A percentile compares a stretch with the other conserved stretches of the same genome.
Evolutionary conservation across 2,329 filamentous ascomycete genomes (phyloP).

Genomic region (Alternaria metachromatica): DNA sequence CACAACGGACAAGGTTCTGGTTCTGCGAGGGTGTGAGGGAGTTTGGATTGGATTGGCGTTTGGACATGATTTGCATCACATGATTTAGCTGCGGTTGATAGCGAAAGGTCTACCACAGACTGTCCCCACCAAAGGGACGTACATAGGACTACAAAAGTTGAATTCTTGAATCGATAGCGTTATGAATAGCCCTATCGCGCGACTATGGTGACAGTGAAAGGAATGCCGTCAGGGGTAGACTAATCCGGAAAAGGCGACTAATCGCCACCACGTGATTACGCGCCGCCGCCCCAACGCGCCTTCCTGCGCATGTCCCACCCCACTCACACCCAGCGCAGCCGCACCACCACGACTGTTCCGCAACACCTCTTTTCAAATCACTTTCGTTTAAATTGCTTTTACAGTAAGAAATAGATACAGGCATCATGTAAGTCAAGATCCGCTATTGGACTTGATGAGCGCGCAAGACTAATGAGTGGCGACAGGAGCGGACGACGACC

Average conservation of each 20-base stretch:
- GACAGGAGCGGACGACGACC: slow-evolving; percentile 41
- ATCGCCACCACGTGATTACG: slow-evolving; percentile 45
- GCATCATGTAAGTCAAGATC: slow-evolving; percentile 22
- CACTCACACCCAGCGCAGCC: slow-evolving; percentile 6
- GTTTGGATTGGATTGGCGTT: neutral
- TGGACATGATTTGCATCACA: no score
- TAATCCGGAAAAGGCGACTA: slow-evolving; percentile 13
- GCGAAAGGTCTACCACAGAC: neutral
- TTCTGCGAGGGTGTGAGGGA: neutral
- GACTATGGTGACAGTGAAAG: neutral
- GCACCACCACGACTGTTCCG: neutral
- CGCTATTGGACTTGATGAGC: neutral
- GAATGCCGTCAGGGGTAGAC: slow-evolving; percentile 9
- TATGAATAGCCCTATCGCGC: neutral
- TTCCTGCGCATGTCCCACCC: slow-evolving; percentile 10
- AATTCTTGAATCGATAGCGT: neutral
- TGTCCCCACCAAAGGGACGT: neutral
- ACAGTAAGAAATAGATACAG: neutral
- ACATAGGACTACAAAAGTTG: neutral
- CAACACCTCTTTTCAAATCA: neutral
- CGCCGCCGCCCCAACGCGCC: slow-evolving; percentile 25
- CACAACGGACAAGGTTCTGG: neutral
- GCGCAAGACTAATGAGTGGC: slow-evolving; percentile 28
- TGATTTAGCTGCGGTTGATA: neutral
- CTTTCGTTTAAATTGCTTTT: neutral